phyloP scores from a whole-genome alignment of 768 basidiomycete genomes.

The Psilocybe cyanescens region DNA sequence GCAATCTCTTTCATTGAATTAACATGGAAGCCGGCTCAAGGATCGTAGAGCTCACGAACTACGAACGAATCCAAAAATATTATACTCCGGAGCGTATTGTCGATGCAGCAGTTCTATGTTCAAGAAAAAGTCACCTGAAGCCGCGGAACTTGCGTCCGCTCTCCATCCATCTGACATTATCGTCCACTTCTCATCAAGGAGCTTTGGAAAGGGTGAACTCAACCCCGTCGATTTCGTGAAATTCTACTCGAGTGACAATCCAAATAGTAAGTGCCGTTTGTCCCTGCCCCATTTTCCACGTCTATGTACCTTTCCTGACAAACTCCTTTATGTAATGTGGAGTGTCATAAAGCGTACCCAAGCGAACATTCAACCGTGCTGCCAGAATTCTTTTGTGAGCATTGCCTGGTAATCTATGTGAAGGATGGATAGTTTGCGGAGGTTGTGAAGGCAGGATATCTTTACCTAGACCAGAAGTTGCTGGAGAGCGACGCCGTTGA shows the following conservation, averaged over 20 bases:
- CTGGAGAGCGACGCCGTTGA: not conserved
- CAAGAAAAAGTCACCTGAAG: not conserved
- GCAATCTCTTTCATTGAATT: constrained; percentile 19
- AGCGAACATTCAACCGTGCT: constrained; percentile 68
- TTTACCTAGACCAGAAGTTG: constrained; percentile 57
- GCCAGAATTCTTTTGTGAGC: constrained; percentile 67
- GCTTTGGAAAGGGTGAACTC: constrained; percentile 71
- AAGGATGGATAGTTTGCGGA: constrained; percentile 29
- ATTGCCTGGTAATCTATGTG: constrained; percentile 68
- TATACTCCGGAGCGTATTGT: constrained; percentile 51
- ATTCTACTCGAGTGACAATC: constrained; percentile 73
- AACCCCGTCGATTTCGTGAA: constrained; percentile 71
- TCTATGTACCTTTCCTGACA: not conserved
- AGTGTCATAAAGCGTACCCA: constrained; percentile 40
- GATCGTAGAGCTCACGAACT: constrained; percentile 38
- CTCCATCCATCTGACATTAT: constrained; percentile 57
- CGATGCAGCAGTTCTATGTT: constrained; percentile 8
- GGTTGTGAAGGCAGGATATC: constrained; percentile 42
- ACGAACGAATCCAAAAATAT: constrained; percentile 34
- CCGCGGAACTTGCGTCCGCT: constrained; percentile 17
- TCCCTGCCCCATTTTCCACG: not conserved
- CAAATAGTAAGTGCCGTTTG: constrained; percentile 45
- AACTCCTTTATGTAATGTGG: constrained; percentile 30
- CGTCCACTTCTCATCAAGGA: constrained; percentile 63
- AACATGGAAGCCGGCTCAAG: constrained; percentile 71